Evolutionary conservation across 768 basidiomycete genomes (phyloP).

Genomic region (Dacryopinax primogenitus): DNA sequence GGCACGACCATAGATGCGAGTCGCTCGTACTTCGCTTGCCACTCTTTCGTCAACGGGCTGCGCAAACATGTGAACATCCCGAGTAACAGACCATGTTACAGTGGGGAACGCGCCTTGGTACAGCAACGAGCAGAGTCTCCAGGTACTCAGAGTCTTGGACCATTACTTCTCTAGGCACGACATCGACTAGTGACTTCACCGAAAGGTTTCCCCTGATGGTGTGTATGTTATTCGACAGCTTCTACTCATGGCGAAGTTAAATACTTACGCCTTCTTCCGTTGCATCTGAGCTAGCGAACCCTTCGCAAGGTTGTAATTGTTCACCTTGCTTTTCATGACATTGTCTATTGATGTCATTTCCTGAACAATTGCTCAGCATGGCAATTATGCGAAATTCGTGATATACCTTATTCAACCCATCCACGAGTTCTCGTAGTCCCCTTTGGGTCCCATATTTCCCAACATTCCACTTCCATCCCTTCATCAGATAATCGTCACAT

Average conservation of each 20-base stretch:
- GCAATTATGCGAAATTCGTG: background rate
- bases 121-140: constrained; percentile 83
- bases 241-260: constrained; percentile 15
- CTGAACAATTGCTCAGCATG: constrained; percentile 31
- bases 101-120: constrained; percentile 62
- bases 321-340: constrained; percentile 81
- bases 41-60: constrained; percentile 73
- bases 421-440: constrained; percentile 71
- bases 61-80: background rate
- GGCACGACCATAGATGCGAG: constrained; percentile 85
- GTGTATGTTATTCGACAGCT: constrained; percentile 8
- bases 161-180: constrained; percentile 71
- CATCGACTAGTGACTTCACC: constrained; percentile 68
- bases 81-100: too few species aligned
- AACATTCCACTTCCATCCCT: constrained; percentile 85
- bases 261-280: constrained; percentile 74
- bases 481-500: constrained; percentile 67
- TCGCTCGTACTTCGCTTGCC: constrained; percentile 80
- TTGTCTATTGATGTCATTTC: constrained; percentile 93
- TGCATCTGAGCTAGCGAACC: constrained; percentile 84
- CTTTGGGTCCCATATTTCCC: constrained; percentile 77
- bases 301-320: constrained; percentile 86
- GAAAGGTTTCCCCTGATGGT: constrained; percentile 79
- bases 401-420: constrained; percentile 69
- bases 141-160: constrained; percentile 85